These are phyloP conservation scores for Calvatia gigantea DNA, from an alignment of 768 basidiomycete genomes.

Conservation along the genomic window DNA sequence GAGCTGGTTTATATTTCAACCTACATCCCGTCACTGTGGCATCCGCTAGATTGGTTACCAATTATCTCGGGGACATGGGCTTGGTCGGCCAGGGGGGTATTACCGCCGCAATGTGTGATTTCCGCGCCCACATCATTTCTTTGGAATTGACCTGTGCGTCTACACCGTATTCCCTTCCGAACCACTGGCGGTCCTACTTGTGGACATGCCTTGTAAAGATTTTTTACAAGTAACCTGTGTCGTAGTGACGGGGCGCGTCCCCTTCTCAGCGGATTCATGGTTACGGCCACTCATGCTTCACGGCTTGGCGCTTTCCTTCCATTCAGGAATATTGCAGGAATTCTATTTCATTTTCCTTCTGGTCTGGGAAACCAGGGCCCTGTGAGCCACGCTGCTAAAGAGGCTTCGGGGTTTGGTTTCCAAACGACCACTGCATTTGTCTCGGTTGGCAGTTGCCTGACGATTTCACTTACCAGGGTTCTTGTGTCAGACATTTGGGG, in stretches of 20 bases:
- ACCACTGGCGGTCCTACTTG: no score
- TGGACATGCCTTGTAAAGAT: no score
- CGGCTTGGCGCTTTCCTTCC: constrained; percentile 9
- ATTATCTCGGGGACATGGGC: constrained; percentile 61
- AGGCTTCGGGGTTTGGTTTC: constrained; percentile 63
- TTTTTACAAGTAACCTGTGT: constrained; percentile 66
- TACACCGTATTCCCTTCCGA: no score
- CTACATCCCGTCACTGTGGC: constrained; percentile 58
- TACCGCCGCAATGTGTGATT: constrained; percentile 60
- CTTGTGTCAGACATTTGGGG: constrained; percentile 61
- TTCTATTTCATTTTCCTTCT: constrained; percentile 82
- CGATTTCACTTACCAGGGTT: constrained; percentile 74
- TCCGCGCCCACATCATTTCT: no score
- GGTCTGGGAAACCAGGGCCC: constrained; percentile 80
- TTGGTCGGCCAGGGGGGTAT: constrained; percentile 74
- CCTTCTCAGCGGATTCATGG: not conserved
- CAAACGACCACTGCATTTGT: constrained; percentile 74
- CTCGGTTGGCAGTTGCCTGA: constrained; percentile 73
- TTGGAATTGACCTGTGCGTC: no score
- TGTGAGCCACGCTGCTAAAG: constrained; percentile 61
- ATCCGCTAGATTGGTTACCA: constrained; percentile 73
- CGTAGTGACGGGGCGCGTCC: constrained; percentile 56
- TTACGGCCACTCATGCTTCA: not conserved
- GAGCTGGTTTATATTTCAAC: constrained; percentile 20
- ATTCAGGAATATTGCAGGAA: constrained; percentile 57